phyloP scores from a whole-genome alignment of 2,329 filamentous ascomycete species.

The Dothistroma pini region DNA sequence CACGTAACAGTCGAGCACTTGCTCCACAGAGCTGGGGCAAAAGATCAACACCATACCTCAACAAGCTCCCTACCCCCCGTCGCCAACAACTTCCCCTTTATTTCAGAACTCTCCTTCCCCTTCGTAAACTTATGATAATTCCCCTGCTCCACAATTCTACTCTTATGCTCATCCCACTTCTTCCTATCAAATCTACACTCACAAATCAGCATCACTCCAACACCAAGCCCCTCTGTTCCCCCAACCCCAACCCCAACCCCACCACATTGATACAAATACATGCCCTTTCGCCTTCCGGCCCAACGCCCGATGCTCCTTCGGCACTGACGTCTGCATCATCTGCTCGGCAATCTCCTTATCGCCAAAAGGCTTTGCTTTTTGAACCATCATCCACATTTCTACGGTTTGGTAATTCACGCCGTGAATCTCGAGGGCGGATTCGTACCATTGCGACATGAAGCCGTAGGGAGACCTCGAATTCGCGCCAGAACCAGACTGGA shows the following conservation, averaged over 20 bases:
- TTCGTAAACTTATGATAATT: constrained; percentile 59
- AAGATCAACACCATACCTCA: constrained; percentile 28
- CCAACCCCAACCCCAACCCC: not conserved
- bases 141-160: constrained; percentile 55
- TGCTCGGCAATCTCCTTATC: constrained; percentile 44
- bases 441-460: constrained; percentile 63
- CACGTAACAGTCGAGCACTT: constrained; percentile 59
- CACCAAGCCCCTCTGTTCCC: not conserved
- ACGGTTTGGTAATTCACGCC: constrained; percentile 38
- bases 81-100: constrained; percentile 36
- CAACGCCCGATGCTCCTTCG: constrained; percentile 51
- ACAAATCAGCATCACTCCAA: not conserved
- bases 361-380: constrained; percentile 42
- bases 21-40: constrained; percentile 44
- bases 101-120: constrained; percentile 38
- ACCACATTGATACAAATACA: not conserved
- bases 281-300: constrained; percentile 55
- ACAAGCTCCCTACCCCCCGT: constrained; percentile 58
- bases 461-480: constrained; percentile 47
- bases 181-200: constrained; percentile 39
- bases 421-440: constrained; percentile 46
- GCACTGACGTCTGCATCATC: constrained; percentile 49
- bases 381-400: constrained; percentile 51
- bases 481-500: constrained; percentile 38
- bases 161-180: constrained; percentile 50